phyloP scores from a whole-genome alignment of 148 eudicot genomes.

The Cornus controversa region DNA sequence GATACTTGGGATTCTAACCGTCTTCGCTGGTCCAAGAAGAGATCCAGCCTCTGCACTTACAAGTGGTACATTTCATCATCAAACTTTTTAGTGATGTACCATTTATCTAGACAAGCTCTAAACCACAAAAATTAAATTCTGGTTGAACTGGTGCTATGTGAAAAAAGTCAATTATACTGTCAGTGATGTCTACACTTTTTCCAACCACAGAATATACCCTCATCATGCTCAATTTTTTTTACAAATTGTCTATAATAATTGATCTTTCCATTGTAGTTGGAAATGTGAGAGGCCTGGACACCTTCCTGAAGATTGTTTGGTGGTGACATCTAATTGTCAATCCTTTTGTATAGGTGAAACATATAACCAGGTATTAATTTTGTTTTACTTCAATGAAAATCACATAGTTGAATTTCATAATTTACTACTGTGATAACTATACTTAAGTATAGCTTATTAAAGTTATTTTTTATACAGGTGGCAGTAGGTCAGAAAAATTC shows the following conservation, averaged over 20 bases:
- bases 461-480: slow-evolving; percentile 31
- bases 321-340: slow-evolving; percentile 30
- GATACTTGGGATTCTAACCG: slow-evolving; percentile 71
- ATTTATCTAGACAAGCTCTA: not conserved
- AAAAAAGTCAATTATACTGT: not conserved
- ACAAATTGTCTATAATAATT: not conserved
- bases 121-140: not conserved
- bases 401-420: not conserved
- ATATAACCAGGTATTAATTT: slow-evolving; percentile 28
- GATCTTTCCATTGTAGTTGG: slow-evolving; percentile 51
- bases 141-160: not conserved
- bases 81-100: not conserved
- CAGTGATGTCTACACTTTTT: not conserved
- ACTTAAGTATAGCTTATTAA: not conserved
- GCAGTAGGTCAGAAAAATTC: slow-evolving; percentile 31
- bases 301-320: slow-evolving; percentile 79
- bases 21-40: slow-evolving; percentile 66
- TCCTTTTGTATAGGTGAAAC: slow-evolving; percentile 21
- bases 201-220: slow-evolving; percentile 6
- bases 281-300: slow-evolving; percentile 89
- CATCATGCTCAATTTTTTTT: not conserved
- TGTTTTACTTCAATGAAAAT: slow-evolving; percentile 8
- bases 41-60: slow-evolving; percentile 66
- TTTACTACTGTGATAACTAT: slow-evolving; percentile 1
- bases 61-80: slow-evolving; percentile 47